Evolutionary conservation across 257 asterid species (phyloP).

Genomic region (Osmanthus fragrans): DNA sequence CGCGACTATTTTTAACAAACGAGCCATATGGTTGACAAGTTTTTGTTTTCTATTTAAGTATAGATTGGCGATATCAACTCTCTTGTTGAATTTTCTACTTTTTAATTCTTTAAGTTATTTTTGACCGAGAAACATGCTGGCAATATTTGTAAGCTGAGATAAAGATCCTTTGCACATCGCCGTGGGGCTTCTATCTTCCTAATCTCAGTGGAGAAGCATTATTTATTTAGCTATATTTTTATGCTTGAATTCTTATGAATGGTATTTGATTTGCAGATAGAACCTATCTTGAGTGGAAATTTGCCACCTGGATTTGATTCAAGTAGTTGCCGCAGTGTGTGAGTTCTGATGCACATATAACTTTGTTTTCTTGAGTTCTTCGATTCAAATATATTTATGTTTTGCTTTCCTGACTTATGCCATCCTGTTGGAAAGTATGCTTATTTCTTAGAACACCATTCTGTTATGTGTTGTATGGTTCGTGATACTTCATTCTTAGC

Average conservation of each 20-base stretch:
- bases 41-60: neutral
- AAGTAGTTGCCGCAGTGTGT: conserved; percentile 92
- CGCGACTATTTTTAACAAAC: neutral
- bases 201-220: neutral
- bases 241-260: conserved; percentile 19
- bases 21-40: neutral
- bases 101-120: neutral
- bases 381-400: no score
- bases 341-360: conserved; percentile 41
- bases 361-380: neutral
- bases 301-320: conserved; percentile 88
- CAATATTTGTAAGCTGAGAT: neutral
- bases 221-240: neutral
- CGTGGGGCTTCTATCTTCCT: neutral
- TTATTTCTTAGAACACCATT: neutral
- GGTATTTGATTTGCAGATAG: conserved; percentile 57
- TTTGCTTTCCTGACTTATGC: conserved; percentile 14
- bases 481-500: neutral
- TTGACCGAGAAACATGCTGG: neutral
- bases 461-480: neutral
- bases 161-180: neutral
- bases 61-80: neutral
- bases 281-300: conserved; percentile 87
- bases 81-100: neutral
- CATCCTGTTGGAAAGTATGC: neutral